phyloP scores from a whole-genome alignment of 805 yeast species.

The Hanseniaspora singularis region DNA sequence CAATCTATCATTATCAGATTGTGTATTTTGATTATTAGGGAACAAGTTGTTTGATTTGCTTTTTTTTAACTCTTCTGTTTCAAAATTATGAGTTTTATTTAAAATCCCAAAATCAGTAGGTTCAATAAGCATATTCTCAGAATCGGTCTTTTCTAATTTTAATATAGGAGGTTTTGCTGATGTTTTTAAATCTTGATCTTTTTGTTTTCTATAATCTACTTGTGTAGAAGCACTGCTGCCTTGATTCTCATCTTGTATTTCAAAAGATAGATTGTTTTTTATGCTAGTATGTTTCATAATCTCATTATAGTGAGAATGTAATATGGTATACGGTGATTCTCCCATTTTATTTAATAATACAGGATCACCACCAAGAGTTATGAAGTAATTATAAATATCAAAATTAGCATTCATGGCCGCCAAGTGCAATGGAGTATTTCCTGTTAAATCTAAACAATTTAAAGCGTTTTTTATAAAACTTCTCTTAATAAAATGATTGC shows the following conservation, averaged over 20 bases:
- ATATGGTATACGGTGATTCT: conserved; percentile 26
- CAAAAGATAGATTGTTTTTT: not conserved
- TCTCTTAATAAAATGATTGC: conserved; percentile 29
- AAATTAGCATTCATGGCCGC: conserved; percentile 37
- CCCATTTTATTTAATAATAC: conserved; percentile 24
- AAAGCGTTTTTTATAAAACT: conserved; percentile 42
- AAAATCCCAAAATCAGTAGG: not conserved
- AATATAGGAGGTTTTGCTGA: conserved; percentile 3
- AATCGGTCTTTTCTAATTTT: conserved; percentile 4
- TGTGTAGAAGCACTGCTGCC: too few species aligned
- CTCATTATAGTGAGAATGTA: conserved; percentile 13
- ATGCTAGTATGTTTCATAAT: not conserved
- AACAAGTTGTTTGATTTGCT: too few species aligned
- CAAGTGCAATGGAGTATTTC: conserved; percentile 76
- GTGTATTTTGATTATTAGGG: too few species aligned
- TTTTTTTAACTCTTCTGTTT: too few species aligned
- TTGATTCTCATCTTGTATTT: not conserved
- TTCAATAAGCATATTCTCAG: not conserved
- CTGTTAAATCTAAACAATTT: conserved; percentile 68
- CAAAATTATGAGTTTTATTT: not conserved
- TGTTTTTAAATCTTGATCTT: not conserved
- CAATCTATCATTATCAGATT: too few species aligned
- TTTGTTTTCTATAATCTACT: too few species aligned
- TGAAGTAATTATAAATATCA: conserved; percentile 26
- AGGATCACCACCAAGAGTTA: conserved; percentile 26